Evolutionary conservation across 305 asterid genomes (phyloP).

Genomic region (Fraxinus latifolia): DNA sequence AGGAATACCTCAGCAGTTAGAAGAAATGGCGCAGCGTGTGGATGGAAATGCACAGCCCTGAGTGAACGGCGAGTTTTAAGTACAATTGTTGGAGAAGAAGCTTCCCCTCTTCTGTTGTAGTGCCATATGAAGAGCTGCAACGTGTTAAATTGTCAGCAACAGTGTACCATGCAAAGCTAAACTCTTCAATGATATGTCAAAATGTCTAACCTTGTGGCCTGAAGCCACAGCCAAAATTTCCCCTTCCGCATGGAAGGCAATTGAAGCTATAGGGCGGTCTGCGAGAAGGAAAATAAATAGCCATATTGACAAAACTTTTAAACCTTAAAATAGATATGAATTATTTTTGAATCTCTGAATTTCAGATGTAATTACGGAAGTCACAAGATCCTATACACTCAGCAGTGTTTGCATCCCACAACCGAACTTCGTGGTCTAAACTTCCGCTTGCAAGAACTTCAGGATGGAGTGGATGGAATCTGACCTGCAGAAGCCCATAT

Average conservation of each 20-base stretch:
- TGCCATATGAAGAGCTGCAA: conserved; percentile 90
- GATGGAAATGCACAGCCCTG: conserved; percentile 97
- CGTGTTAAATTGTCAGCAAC: conserved; percentile 31
- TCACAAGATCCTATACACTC: conserved; percentile 91
- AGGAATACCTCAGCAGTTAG: conserved; percentile 88
- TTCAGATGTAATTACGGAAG: conserved; percentile 59
- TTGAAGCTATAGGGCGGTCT: conserved; percentile 96
- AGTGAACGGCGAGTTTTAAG: conserved; percentile 91
- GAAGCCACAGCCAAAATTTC: conserved; percentile 95
- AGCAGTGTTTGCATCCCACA: conserved; percentile 85
- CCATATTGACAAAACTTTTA: conserved; percentile 18
- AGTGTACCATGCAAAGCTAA: conserved; percentile 22
- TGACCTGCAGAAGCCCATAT: conserved; percentile 59
- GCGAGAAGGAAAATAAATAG: conserved; percentile 28
- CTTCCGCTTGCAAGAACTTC: conserved; percentile 97
- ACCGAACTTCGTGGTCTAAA: conserved; percentile 91
- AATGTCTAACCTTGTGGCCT: conserved; percentile 82
- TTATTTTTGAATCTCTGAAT: conserved; percentile 9
- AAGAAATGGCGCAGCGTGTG: conserved; percentile 89
- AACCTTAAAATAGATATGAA: conserved; percentile 11
- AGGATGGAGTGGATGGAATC: conserved; percentile 85
- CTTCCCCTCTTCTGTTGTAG: conserved; percentile 72
- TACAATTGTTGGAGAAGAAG: conserved; percentile 73
- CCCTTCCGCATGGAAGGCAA: conserved; percentile 96
- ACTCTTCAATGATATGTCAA: conserved; percentile 15